Conservation (phyloP, 2,329 filamentous ascomycete species). For the Penicillium sp. region DNA sequence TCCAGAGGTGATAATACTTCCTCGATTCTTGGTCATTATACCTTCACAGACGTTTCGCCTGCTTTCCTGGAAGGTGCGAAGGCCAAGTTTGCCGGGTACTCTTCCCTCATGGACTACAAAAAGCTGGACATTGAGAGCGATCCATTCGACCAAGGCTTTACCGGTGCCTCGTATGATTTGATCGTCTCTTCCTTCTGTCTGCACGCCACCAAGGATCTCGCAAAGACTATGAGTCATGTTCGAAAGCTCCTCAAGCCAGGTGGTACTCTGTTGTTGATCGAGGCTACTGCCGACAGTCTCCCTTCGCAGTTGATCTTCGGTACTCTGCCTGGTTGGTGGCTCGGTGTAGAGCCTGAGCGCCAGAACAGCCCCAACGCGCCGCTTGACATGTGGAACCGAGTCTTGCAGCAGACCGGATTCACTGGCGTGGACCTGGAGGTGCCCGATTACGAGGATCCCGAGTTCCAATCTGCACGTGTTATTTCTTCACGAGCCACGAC, state of each 20-base stretch:
- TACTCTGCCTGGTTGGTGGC: constrained; percentile 3
- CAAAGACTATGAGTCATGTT: background rate
- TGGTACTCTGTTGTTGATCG: background rate
- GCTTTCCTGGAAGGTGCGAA: background rate
- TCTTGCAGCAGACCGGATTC: constrained; percentile 2
- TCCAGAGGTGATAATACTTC: no score
- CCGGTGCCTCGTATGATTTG: background rate
- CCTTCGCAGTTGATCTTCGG: background rate
- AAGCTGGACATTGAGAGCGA: background rate
- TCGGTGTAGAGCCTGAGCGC: background rate
- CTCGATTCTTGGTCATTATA: background rate
- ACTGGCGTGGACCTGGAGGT: constrained; percentile 1
- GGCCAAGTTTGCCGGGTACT: background rate
- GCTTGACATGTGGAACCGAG: background rate
- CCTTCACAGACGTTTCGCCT: background rate
- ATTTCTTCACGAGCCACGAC: no score
- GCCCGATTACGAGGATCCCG: background rate
- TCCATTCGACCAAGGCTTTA: background rate
- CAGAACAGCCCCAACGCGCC: background rate
- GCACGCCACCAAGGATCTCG: background rate
- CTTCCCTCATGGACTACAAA: background rate
- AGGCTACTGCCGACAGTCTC: background rate
- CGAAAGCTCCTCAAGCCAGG: background rate
- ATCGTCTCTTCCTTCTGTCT: background rate
- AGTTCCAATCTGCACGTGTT: no score